Evolutionary conservation across 1,284 basidiomycete species (phyloP).

Genomic region (Pseudozyma tsukubaensis): DNA sequence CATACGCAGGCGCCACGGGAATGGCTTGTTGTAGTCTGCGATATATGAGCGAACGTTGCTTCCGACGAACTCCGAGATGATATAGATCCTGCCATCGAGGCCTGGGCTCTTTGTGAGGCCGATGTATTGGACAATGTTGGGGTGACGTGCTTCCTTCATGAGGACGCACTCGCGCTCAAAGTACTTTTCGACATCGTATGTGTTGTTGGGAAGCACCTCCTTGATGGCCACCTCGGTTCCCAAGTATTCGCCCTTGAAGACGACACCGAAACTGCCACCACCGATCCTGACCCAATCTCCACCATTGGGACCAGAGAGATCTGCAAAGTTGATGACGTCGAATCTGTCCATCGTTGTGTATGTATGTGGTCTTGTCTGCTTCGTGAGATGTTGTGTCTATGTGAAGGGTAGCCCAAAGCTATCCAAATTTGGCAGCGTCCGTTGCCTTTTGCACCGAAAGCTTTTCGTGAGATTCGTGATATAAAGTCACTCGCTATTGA

Average conservation of each 20-base stretch:
- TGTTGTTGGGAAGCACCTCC: constrained; percentile 87
- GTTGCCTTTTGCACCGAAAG: too few species aligned
- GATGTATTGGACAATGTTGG: constrained; percentile 93
- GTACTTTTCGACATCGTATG: constrained; percentile 93
- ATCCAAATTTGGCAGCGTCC: background rate
- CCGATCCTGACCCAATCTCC: constrained; percentile 62
- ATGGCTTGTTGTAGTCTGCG: constrained; percentile 59
- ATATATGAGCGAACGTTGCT: constrained; percentile 60
- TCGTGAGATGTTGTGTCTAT: background rate
- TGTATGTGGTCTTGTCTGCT: background rate
- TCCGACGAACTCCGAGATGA: constrained; percentile 65
- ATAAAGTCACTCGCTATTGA: too few species aligned
- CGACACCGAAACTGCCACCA: constrained; percentile 63
- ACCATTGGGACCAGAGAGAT: constrained; percentile 60
- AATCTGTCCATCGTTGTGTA: constrained; percentile 55
- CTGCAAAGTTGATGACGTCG: constrained; percentile 64
- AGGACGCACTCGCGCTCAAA: constrained; percentile 97
- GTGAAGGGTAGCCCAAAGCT: too few species aligned
- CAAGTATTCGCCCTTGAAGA: constrained; percentile 80
- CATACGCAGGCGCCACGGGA: constrained; percentile 74
- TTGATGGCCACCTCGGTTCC: constrained; percentile 97
- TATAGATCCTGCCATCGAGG: constrained; percentile 76
- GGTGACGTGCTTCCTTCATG: constrained; percentile 91
- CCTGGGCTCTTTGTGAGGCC: constrained; percentile 88
- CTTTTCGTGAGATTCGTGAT: constrained; percentile 11